Evolutionary conservation across 2,329 filamentous ascomycete genomes (phyloP), one percentile per base, ranked within the genome.

Genomic region (Colletotrichum tamarilloi): DNA sequence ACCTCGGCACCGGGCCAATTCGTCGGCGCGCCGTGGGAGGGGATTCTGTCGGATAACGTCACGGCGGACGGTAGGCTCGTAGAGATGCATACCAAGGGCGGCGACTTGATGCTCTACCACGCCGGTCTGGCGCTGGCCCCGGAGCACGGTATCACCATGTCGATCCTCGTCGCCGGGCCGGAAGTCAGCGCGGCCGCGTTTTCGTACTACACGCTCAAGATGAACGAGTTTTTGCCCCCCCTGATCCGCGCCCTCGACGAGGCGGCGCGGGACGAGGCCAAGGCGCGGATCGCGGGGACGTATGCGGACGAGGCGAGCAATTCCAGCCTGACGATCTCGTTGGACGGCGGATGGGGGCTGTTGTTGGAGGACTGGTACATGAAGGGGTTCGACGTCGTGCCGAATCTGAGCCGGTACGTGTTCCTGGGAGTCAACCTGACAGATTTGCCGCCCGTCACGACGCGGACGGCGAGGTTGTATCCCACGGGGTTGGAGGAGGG

Each of bases 11-110:
- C 79, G 67, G 81, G 80, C 3, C 79, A 81, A 53, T 80, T 82
- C 30, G 79, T 87, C 38, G 87, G 86, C 8, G 81, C 80, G 6
- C 85, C 85, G 0, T 88, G 86, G 85, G 86, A 88, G 75, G 88
- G 88, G 60, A 78, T 82, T 28, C 83, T 84, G 35, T 76, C 78
- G 35, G 76, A 82, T 65, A 80, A 80, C 74, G 72, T 84, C 35
- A 82, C 82, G 5, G 74, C 77, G 0, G 83, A 84, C 70, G 80
- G 82, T 30, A 82, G 84, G 4, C 75, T 85, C 1, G 77, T 87
- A 16, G 85, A 88, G 30, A 65, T 88, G 2, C 87, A 87, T 77
- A 83, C 84, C 28, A 89, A 88, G 76, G 78, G 76, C 2, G 87
- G 87, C 3, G 83, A 84, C 68, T 73, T 86, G 3, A 82, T 83